Evolutionary conservation across 75 land plant species (phyloP), one percentile per base, ranked within the genome.

Genomic region (Pinus albicaulis): DNA sequence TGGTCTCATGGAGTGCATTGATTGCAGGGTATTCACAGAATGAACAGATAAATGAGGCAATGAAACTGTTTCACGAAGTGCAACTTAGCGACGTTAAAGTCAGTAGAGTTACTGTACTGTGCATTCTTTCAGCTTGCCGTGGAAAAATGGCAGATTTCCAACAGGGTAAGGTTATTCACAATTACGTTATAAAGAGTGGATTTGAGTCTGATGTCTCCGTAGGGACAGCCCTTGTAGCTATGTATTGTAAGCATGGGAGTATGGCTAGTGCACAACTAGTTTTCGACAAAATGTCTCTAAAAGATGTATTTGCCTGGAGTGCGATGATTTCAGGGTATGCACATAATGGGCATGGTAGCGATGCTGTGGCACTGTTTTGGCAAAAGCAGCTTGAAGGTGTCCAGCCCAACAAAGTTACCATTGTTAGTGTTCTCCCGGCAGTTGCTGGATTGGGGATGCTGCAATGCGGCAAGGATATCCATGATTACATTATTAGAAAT

Each of bases 251-350:
- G 31, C 5, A 34, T 31, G 68, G 41, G 36, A 64, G 19, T 34
- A 26, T 64, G 16, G 7, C 5, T 15, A 34, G 16, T 3, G 68
- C 68, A 13, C 31, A 19, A 26, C 36, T 7, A 15, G 31, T 64
- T 26, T 64, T 64, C 15, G 36, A 64, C 19, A 64, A 28, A 12
- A 28, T 64, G 20, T 1, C 26, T 64, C 6, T 16, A 14, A 64
- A 17, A 64, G 81, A 56, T 79, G 77, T 82, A 11, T 85, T 85
- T 55, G 80, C 89, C 15, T 91, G 89, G 91, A 89, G 80, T 72
- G 71, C 85, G 2, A 83, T 91, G 85, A 89, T 84, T 19, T 70
- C 86, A 53, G 89, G 79, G 8, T 89, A 78, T 79, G 85, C 81
- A 23, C 70, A 80, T 62, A 81, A 63, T 82, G 92, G 85, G 24